Percentiles rank a stretch among this genome's conserved stretches.
Evolutionary conservation across 1,284 basidiomycete genomes (phyloP).

Genomic region (Ganoderma lucidum): DNA sequence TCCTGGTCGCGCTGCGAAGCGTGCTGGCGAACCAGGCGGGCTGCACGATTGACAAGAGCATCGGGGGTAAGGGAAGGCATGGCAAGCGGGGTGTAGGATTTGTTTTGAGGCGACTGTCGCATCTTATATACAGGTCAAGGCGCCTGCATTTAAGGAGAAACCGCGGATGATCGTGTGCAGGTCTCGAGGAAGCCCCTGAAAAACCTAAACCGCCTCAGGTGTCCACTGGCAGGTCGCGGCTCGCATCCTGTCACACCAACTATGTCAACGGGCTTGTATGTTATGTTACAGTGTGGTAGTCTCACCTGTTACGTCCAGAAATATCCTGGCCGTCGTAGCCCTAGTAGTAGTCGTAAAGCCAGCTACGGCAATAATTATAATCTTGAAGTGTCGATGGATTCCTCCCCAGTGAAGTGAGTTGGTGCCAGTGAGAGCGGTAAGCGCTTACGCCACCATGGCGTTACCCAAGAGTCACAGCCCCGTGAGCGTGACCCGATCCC

Average conservation of each 20-base stretch:
- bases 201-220: not conserved
- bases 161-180: not conserved
- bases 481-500: not conserved
- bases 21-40: conserved; percentile 18
- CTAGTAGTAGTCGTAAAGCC: too few relatives aligned
- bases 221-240: not conserved
- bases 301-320: not conserved
- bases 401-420: too few relatives aligned
- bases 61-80: conserved; percentile 25
- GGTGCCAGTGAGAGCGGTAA: too few relatives aligned
- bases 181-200: not conserved
- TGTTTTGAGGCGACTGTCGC: not conserved
- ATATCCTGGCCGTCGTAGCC: not conserved
- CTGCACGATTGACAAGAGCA: conserved; percentile 15
- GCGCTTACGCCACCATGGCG: not conserved
- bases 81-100: not conserved
- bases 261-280: not conserved
- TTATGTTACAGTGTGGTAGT: not conserved
- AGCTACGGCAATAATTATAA: too few relatives aligned
- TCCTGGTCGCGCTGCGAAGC: conserved; percentile 23
- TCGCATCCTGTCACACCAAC: not conserved
- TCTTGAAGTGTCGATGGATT: too few relatives aligned
- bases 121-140: not conserved
- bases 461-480: not conserved
- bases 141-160: not conserved